These are phyloP conservation scores for Fusarium acutatum DNA, from an alignment of 2,329 filamentous ascomycete genomes.

Conservation along the genomic window DNA sequence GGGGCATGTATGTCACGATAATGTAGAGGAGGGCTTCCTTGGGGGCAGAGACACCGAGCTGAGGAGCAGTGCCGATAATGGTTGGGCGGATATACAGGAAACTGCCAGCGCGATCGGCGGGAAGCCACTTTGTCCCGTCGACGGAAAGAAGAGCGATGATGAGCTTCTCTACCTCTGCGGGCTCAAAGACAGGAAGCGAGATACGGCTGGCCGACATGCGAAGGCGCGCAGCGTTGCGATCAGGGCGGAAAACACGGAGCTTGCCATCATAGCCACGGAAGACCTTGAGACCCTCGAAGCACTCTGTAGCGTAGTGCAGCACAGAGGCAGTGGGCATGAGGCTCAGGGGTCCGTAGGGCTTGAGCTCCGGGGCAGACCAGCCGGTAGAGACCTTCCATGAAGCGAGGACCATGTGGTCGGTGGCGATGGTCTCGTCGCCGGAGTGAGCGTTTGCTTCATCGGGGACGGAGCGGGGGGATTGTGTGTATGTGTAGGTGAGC, in stretches of 20 bases:
- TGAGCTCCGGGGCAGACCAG: conserved; percentile 78
- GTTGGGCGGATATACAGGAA: conserved; percentile 90
- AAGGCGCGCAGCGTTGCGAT: conserved; percentile 75
- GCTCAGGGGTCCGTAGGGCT: conserved; percentile 78
- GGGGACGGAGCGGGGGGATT: conserved; percentile 61
- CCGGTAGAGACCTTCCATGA: conserved; percentile 71
- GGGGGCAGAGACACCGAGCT: conserved; percentile 83
- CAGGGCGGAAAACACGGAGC: conserved; percentile 80
- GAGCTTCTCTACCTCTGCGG: conserved; percentile 76
- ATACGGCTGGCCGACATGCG: conserved; percentile 70
- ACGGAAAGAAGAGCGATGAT: conserved; percentile 75
- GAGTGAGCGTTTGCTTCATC: conserved; percentile 57
- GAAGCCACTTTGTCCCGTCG: conserved; percentile 83
- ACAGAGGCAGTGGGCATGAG: conserved; percentile 84
- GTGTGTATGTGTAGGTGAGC: conserved; percentile 63
- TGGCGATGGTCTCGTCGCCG: conserved; percentile 66
- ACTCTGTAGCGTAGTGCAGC: conserved; percentile 90
- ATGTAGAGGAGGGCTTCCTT: conserved; percentile 89
- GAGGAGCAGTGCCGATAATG: conserved; percentile 82
- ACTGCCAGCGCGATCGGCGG: conserved; percentile 69
- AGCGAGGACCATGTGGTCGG: conserved; percentile 88
- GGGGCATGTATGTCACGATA: conserved; percentile 71
- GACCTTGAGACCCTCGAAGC: conserved; percentile 85
- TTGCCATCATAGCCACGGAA: conserved; percentile 81
- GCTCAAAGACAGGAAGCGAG: conserved; percentile 77